Percentiles rank a stretch among this genome's conserved stretches.
Evolutionary conservation across 345 rosid genomes (phyloP).

Genomic region (Salix arbutifolia): DNA sequence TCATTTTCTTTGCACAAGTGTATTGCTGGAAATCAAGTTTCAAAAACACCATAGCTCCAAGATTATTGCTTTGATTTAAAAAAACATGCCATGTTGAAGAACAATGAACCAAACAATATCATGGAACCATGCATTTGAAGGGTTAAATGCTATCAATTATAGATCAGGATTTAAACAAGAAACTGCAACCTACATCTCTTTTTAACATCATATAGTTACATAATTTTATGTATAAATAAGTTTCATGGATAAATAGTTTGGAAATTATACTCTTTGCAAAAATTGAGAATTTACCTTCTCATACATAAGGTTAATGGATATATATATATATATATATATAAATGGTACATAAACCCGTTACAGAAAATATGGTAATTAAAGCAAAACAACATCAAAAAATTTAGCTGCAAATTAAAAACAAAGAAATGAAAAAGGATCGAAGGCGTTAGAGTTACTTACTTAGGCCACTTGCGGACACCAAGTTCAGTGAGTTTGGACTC

Average conservation of each 20-base stretch:
- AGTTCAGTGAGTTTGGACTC: conserved; percentile 70
- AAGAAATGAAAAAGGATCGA: neutral
- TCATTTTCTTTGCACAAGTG: too few relatives aligned
- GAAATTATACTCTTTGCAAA: neutral
- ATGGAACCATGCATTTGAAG: neutral
- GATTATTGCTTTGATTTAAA: neutral
- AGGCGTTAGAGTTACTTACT: conserved; percentile 30
- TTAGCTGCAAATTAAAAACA: neutral
- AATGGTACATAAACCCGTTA: too few relatives aligned
- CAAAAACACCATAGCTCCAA: neutral
- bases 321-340: too few relatives aligned
- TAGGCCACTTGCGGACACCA: conserved; percentile 79
- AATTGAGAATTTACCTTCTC: neutral
- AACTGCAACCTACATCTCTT: neutral
- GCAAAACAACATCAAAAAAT: neutral
- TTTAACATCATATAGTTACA: neutral
- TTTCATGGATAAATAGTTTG: neutral
- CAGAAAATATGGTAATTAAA: too few relatives aligned
- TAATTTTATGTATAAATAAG: neutral
- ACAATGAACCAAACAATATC: neutral
- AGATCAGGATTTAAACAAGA: neutral
- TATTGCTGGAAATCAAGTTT: neutral
- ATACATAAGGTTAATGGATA: neutral
- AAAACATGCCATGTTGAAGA: neutral
- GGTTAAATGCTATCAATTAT: neutral